Evolutionary conservation across 2,329 filamentous ascomycete genomes (phyloP), one percentile per base, ranked within the genome.

Genomic region (Diplocarpon rosae): DNA sequence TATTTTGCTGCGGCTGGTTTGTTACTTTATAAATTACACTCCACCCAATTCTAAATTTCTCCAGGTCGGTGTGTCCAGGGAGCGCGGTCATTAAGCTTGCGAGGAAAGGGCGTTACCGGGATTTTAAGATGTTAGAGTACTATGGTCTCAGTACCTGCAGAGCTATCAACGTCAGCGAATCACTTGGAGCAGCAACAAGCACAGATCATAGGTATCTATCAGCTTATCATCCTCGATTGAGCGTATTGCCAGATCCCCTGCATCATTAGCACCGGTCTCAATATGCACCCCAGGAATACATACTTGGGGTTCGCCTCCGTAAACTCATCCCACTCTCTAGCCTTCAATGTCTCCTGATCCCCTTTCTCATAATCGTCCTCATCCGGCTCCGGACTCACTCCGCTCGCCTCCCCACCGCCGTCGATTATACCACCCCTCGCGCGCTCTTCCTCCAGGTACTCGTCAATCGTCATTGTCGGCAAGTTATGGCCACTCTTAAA

Each of bases 391-490:
- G 80, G 76, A 51, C 72, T 71, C 20, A 77, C 67, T 13, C 75
- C 77, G 54, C 80, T 84, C 52, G 82, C 77, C 57, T 85, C 84
- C 14, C 89, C 89, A 27, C 88, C 88, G 30, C 89, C 92, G 60
- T 95, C 84, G 44, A 96, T 85, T 47, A 98, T 89, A 15, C 86
- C 86, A 13, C 92, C 92, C 50, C 85, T 72, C 53, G 76, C 75
- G 59, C 76, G 75, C 68, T 96, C 92, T 64, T 96, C 90, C 42
- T 93, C 92, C 13, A 98, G 70, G 60, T 96, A 98, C 67, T 98
- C 92, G 56, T 98, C 92, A 50, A 98, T 95, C 1, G 79, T 85
- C 92, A 98, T 96, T 2, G 92, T 96, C 1, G 92, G 92, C 47
- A 98, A 68, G 65, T 86, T 95, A 62, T 98, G 92, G 7, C 92